These are phyloP conservation scores for Bromus sterilis DNA, from an alignment of 176 grass and related monocot species.

Conservation along the genomic window DNA sequence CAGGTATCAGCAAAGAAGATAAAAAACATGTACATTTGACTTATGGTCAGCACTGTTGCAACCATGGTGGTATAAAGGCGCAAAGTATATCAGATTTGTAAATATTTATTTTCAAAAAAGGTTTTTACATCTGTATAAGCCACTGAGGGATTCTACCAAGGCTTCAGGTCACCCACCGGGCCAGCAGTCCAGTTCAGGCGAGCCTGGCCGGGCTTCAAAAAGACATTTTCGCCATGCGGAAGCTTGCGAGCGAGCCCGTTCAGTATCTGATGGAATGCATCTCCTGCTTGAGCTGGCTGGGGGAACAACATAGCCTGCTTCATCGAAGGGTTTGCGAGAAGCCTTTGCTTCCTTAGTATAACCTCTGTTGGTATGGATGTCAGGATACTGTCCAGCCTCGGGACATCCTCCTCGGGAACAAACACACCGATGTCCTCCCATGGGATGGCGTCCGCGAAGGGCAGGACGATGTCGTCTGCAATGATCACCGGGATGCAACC, in stretches of 20 bases:
- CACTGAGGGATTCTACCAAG: slow-evolving; percentile 49
- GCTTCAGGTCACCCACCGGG: slow-evolving; percentile 59
- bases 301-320: slow-evolving; percentile 91
- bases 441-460: slow-evolving; percentile 81
- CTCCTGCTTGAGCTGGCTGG: slow-evolving; percentile 63
- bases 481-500: slow-evolving; percentile 96
- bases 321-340: slow-evolving; percentile 86
- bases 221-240: slow-evolving; percentile 54
- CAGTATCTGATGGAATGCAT: slow-evolving; percentile 95
- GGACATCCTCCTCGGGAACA: slow-evolving; percentile 72
- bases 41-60: slow-evolving; percentile 51
- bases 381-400: slow-evolving; percentile 77
- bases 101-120: not conserved
- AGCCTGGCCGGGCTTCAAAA: slow-evolving; percentile 63
- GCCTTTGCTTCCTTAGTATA: slow-evolving; percentile 86
- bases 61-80: slow-evolving; percentile 20
- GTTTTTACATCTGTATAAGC: slow-evolving; percentile 11
- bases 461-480: slow-evolving; percentile 82
- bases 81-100: slow-evolving; percentile 24
- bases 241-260: slow-evolving; percentile 82
- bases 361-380: slow-evolving; percentile 77
- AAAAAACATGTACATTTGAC: slow-evolving; percentile 67
- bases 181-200: slow-evolving; percentile 86
- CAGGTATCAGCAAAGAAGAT: slow-evolving; percentile 32
- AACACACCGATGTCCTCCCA: slow-evolving; percentile 94